These are phyloP conservation scores for Allomyces macrogynus DNA, from an alignment of 192 early-diverging fungal genomes.

Conservation along the genomic window DNA sequence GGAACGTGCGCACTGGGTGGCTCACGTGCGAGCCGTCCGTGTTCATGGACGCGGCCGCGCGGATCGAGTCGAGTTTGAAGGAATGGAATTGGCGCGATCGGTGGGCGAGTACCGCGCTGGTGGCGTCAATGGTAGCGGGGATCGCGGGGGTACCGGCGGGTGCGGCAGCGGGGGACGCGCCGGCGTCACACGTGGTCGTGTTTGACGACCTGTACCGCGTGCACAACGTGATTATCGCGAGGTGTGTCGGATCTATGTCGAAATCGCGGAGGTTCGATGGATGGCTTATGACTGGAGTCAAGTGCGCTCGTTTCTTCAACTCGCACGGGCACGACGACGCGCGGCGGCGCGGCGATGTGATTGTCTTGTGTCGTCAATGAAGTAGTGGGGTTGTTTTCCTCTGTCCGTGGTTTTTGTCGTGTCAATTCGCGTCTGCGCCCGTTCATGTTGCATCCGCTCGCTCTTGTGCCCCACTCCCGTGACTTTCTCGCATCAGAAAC, in stretches of 20 bases:
- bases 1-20: slow-evolving; percentile 49
- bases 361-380: neutral
- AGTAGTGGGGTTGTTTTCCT: too few relatives aligned
- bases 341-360: neutral
- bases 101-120: neutral
- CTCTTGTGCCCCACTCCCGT: too few relatives aligned
- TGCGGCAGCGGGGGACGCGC: too few relatives aligned
- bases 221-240: neutral
- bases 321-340: neutral
- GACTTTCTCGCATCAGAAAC: too few relatives aligned
- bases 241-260: neutral
- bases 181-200: neutral
- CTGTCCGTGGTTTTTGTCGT: too few relatives aligned
- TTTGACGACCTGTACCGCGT: neutral
- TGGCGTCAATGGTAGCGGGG: neutral
- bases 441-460: too few relatives aligned
- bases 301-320: neutral
- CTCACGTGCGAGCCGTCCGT: slow-evolving; percentile 77
- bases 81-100: neutral
- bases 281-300: neutral
- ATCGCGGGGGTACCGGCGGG: neutral
- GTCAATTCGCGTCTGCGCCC: too few relatives aligned
- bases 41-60: neutral
- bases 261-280: neutral
- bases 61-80: neutral